Evolutionary conservation across 139 green algal species (phyloP), one percentile per base, ranked within the genome.

Genomic region (Trebouxia sp.): DNA sequence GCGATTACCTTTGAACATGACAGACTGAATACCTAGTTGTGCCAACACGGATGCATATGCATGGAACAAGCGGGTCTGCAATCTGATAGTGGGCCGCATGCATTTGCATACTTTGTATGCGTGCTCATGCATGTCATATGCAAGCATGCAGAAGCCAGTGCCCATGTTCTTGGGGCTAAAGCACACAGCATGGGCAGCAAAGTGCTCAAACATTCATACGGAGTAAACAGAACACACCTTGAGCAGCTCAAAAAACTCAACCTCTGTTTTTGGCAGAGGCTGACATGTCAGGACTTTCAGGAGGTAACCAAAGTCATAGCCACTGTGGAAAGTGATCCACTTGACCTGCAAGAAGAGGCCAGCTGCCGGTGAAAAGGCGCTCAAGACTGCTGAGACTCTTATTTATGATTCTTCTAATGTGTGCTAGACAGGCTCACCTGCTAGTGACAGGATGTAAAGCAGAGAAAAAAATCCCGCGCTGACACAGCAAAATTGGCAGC

Each of bases 271-370:
- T 0, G 97, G 97, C 72, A 99, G 87, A 8, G 91, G 88, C 72
- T 92, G 80, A 78, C 92, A 96, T 3, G 96, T 99, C 70, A 99
- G 84, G 53, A 99, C 87, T 85, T 99, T 98, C 26, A 99, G 83
- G 41, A 99, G 90, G 87, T 99, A 99, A 1, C 97, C 97, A 86
- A 99, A 99, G 85, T 99, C 97, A 83, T 99, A 99, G 65, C 94
- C 94, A 56, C 86, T 92, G 87, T 97, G 94, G 80, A 97, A 97
- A 1, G 94, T 98, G 62, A 98, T 88, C 94, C 94, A 98, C 74
- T 85, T 81, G 45, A 97, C 89, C 83, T 94, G 74, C 72, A 56
- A 69, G 6, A 69, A 30, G 17, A 32, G 48, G 66, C 17, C 66
- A 76, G 35, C 35, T 45, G n/a, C n/a, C 20, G n/a, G 32, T 70